A percentile compares a stretch with the other conserved stretches of the same genome.
Evolutionary conservation across 345 rosid genomes (phyloP).

Genomic region (Salix suchowensis): DNA sequence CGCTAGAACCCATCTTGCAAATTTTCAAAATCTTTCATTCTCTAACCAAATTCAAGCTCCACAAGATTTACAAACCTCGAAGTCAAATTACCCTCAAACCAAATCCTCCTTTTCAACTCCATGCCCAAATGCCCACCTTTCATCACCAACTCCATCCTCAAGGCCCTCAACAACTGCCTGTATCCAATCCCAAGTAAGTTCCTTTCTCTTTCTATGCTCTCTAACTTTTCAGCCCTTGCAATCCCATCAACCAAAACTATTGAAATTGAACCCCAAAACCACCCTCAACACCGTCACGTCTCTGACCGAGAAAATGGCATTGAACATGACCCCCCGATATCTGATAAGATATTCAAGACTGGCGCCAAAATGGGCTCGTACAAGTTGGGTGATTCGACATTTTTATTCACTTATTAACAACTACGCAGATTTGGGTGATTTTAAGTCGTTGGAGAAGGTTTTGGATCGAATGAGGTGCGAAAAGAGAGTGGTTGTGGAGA

Average conservation of each 20-base stretch:
- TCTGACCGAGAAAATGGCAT: constrained; percentile 1
- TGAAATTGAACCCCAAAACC: constrained; percentile 5
- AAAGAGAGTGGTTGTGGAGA: constrained; percentile 53
- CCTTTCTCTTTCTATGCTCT: background rate
- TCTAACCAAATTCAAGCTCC: no score
- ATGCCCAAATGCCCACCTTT: constrained; percentile 45
- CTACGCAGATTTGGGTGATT: constrained; percentile 54
- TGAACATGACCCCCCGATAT: constrained; percentile 36
- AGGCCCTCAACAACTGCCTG: constrained; percentile 2
- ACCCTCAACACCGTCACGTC: background rate
- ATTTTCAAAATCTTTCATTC: no score
- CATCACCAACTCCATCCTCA: constrained; percentile 16
- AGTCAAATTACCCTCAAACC: background rate
- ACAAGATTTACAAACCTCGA: background rate
- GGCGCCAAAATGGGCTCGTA: constrained; percentile 60
- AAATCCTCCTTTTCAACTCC: background rate
- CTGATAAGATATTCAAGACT: constrained; percentile 49
- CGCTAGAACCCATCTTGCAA: no score
- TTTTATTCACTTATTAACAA: constrained; percentile 60
- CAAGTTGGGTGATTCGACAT: constrained; percentile 67
- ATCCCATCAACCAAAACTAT: background rate
- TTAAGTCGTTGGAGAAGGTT: constrained; percentile 50
- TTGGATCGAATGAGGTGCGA: constrained; percentile 57
- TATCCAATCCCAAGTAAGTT: constrained; percentile 29
- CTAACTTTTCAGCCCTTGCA: constrained; percentile 3